These are phyloP conservation scores for Sphagnum fallax DNA, from an alignment of 228 moss, liverwort and hornwort genomes.

Conservation along the genomic window DNA sequence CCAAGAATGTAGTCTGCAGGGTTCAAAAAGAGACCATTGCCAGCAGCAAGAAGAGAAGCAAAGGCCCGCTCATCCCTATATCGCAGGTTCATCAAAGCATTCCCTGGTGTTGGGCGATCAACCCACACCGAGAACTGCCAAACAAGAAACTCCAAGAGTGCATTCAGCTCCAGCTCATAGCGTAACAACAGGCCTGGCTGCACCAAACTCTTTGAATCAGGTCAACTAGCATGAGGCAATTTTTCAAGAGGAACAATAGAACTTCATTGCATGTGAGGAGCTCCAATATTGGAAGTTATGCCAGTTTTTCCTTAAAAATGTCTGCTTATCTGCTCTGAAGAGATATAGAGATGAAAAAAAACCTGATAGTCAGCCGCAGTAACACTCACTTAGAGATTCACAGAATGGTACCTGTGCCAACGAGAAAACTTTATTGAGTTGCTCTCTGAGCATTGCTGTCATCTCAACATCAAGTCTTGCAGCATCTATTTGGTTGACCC, in stretches of 20 bases:
- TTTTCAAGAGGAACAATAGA: no score
- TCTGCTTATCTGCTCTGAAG: no score
- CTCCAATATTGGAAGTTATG: no score
- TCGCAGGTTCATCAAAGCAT: constrained; percentile 91
- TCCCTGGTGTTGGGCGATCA: constrained; percentile 95
- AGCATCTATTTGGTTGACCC: constrained; percentile 93
- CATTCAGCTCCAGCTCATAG: constrained; percentile 91
- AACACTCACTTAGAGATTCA: no score
- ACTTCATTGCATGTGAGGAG: no score
- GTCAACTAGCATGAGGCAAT: not conserved
- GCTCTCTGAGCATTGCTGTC: constrained; percentile 91
- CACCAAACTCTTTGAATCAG: constrained; percentile 24
- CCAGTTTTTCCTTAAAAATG: no score
- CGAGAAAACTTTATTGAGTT: constrained; percentile 79
- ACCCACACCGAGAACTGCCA: constrained; percentile 99
- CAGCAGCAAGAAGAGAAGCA: constrained; percentile 43
- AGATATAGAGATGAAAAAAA: not conserved
- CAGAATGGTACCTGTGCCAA: constrained; percentile 56
- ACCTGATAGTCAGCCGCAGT: not conserved
- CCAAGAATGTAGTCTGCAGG: no score
- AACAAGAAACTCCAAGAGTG: constrained; percentile 80
- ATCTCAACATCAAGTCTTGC: constrained; percentile 88
- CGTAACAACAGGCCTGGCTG: constrained; percentile 97
- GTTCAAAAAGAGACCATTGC: constrained; percentile 51
- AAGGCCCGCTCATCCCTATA: constrained; percentile 85